Conservation (phyloP, 805 yeast genomes). For the Yamadazyma sp. region DNA sequence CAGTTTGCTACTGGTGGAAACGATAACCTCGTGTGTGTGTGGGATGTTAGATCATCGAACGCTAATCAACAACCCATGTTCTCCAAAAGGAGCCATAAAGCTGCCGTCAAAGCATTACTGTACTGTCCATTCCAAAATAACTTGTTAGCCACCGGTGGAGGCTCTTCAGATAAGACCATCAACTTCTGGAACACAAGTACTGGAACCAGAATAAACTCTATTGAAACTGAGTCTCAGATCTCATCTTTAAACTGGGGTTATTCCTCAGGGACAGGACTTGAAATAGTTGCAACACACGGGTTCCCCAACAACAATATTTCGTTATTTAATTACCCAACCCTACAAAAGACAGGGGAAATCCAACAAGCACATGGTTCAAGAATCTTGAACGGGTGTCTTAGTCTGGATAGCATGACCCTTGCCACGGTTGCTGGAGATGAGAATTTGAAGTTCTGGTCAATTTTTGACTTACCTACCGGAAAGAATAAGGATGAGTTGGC, state of each 20-base stretch:
- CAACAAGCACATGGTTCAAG: constrained; percentile 86
- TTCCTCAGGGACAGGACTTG: constrained; percentile 67
- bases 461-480: constrained; percentile 58
- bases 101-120: constrained; percentile 92
- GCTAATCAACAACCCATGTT: constrained; percentile 54
- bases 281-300: constrained; percentile 92
- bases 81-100: constrained; percentile 76
- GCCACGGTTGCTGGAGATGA: constrained; percentile 98
- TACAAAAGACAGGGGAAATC: constrained; percentile 86
- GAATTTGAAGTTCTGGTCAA: constrained; percentile 89
- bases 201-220: constrained; percentile 80
- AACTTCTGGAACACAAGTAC: constrained; percentile 95
- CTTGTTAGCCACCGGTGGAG: constrained; percentile 95
- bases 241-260: constrained; percentile 93
- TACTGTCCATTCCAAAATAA: constrained; percentile 91
- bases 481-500: constrained; percentile 9
- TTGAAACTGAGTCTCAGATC: constrained; percentile 91
- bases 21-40: constrained; percentile 86
- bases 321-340: constrained; percentile 80
- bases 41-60: constrained; percentile 69
- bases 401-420: constrained; percentile 86
- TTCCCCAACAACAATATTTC: constrained; percentile 83
- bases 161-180: constrained; percentile 82
- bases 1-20: constrained; percentile 93
- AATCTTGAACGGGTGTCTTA: constrained; percentile 75